Evolutionary conservation across 2,329 filamentous ascomycete genomes (phyloP).

Genomic region (Botryotinia globosa): DNA sequence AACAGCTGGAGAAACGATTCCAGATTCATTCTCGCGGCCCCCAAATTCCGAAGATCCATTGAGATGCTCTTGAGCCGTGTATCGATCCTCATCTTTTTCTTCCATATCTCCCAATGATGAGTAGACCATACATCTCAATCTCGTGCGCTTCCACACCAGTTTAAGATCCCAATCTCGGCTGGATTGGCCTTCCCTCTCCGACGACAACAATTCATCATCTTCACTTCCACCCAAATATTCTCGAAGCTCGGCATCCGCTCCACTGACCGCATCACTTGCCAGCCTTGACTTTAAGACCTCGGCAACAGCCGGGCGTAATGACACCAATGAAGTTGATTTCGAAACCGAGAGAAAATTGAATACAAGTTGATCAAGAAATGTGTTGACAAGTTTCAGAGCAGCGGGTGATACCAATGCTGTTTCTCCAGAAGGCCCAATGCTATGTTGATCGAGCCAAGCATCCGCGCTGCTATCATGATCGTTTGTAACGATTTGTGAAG

Average conservation of each 20-base stretch:
- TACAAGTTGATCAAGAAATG: constrained; percentile 88
- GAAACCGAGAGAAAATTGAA: constrained; percentile 84
- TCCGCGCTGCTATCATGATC: constrained; percentile 75
- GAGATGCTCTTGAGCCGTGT: constrained; percentile 76
- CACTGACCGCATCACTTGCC: constrained; percentile 77
- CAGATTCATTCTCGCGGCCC: constrained; percentile 46
- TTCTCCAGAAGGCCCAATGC: constrained; percentile 62
- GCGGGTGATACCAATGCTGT: constrained; percentile 69
- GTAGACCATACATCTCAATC: constrained; percentile 96
- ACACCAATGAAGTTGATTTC: constrained; percentile 71
- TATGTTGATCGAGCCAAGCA: constrained; percentile 66
- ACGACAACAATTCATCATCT: constrained; percentile 65
- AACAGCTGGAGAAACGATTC: constrained; percentile 80
- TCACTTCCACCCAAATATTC: constrained; percentile 81
- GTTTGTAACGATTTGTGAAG: constrained; percentile 87
- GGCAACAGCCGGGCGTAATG: constrained; percentile 75
- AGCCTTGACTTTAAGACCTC: constrained; percentile 88
- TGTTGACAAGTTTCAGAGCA: constrained; percentile 78
- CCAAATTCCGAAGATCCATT: constrained; percentile 55
- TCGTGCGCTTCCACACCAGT: constrained; percentile 87
- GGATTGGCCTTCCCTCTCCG: constrained; percentile 50
- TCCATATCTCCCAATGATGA: constrained; percentile 95
- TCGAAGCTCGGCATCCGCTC: constrained; percentile 80
- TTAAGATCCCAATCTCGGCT: constrained; percentile 80
- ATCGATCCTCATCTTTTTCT: constrained; percentile 92